Base-by-base conservation (phyloP, 176 grass and related monocot species). In the Urochloa ruziziensis region DNA sequence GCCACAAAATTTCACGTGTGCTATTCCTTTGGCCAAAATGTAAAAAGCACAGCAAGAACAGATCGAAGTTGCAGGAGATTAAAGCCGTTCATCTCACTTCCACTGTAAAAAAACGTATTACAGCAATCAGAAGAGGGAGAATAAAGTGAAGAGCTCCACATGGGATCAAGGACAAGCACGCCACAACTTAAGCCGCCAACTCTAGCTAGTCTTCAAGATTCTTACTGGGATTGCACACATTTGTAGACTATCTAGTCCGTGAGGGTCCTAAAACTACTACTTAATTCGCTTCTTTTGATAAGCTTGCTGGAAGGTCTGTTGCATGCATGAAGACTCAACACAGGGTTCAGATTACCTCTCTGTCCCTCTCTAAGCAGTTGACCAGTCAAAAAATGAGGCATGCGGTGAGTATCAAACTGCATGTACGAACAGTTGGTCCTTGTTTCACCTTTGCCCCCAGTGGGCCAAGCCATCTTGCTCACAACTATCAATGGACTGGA, bases 251-350 rank as follows among this genome's bases (percentile, higher is more conserved):
- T 75, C 40, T 74, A 86, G 80, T 63, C 60, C 84, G 79, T 62
- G 80, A 86, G 74, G 68, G 75, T 7, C 84, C 80, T 75, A 91
- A 83, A 80, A 91, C 68, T 69, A 86, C 51, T 87, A 73, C 34
- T 86, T 75, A 83, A 87, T 79, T 86, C 82, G 49, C 86, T 92
- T 35, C 83, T 92, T 92, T 92, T 92, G 82, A 92, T 92, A 92
- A 89, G 49, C 60, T 82, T 83, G 83, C 51, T 82, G 79, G 67
- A 74, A 36, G 86, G n/a, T 18, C 78, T 82, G 67, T 66, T 73
- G 36, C 72, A 44, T 66, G 63, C 67, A 72, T 59, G 86, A 82
- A 85, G 82, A 58, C 58, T 33, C 69, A 77, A 13, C 53, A 57
- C 43, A 52, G 24, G 28, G 53, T 54, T 53, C 59, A 88, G 79